A percentile compares a stretch with the other conserved stretches of the same genome.
These are phyloP conservation scores for Ophiocordyceps camponoti-rufipedis DNA, from an alignment of 2,329 filamentous ascomycete species.

Conservation along the genomic window DNA sequence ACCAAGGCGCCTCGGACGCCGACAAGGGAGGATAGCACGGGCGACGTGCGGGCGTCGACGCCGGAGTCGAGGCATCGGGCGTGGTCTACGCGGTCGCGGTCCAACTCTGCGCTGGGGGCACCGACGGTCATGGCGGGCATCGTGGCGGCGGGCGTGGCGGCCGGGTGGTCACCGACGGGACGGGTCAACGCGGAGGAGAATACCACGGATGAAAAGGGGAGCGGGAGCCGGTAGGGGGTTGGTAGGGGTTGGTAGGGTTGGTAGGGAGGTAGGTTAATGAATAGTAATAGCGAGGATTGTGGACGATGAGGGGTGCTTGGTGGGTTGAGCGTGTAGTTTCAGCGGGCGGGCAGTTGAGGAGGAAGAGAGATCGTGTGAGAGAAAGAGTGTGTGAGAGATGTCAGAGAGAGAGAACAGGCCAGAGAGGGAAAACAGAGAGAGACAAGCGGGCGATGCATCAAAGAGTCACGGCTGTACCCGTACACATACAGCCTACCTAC, in stretches of 20 bases:
- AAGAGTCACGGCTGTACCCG: no score
- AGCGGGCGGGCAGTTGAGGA: no score
- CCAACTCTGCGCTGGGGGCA: conserved; percentile 54
- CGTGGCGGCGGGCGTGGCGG: conserved; percentile 57
- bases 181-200: conserved; percentile 15
- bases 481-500: no score
- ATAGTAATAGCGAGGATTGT: conserved; percentile 6
- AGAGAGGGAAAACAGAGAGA: no score
- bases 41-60: conserved; percentile 13
- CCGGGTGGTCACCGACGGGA: conserved; percentile 58
- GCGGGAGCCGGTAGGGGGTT: conserved; percentile 1
- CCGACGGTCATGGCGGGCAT: conserved; percentile 72
- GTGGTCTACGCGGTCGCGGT: conserved; percentile 45
- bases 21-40: conserved; percentile 35
- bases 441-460: no score
- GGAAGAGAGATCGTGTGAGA: no score
- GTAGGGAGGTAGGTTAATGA: conserved; percentile 1
- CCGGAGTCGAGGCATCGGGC: conserved; percentile 47
- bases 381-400: no score
- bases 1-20: conserved; percentile 44
- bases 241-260: conserved; percentile 3
- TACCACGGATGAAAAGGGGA: conserved; percentile 6
- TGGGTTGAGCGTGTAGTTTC: no score
- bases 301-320: no score
- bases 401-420: no score